Evolutionary conservation across 495 filamentous ascomycete species (phyloP).

Genomic region (Schizothecium vesticola): DNA sequence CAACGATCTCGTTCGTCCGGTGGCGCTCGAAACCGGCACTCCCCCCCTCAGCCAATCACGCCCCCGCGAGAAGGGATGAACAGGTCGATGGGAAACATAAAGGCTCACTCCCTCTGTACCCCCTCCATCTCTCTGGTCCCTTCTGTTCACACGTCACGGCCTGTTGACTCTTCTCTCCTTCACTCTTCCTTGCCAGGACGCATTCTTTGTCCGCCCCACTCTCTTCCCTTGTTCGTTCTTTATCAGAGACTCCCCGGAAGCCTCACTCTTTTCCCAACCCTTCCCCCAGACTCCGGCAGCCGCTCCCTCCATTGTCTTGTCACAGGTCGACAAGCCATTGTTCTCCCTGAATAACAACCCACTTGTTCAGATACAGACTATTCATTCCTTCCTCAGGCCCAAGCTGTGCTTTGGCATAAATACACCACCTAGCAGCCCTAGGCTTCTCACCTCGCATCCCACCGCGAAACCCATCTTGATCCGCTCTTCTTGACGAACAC

Average conservation of each 20-base stretch:
- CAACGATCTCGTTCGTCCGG: constrained; percentile 9
- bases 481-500: constrained; percentile 5
- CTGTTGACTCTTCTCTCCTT: constrained; percentile 20
- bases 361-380: background rate
- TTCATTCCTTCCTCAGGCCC: background rate
- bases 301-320: background rate
- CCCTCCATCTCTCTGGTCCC: background rate
- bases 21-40: constrained; percentile 26
- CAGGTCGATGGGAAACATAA: constrained; percentile 27
- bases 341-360: constrained; percentile 6
- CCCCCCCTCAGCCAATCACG: constrained; percentile 20
- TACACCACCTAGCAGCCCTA: background rate
- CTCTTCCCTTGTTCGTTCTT: constrained; percentile 13
- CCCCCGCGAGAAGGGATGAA: constrained; percentile 8
- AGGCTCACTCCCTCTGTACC: constrained; percentile 15
- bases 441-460: background rate
- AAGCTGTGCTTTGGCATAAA: background rate
- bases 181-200: constrained; percentile 16
- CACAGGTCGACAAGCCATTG: constrained; percentile 6
- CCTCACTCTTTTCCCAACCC: constrained; percentile 1
- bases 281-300: constrained; percentile 10
- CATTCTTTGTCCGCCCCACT: constrained; percentile 9
- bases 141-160: constrained; percentile 12
- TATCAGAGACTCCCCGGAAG: background rate
- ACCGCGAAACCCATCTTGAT: background rate